phyloP scores from a whole-genome alignment of 495 filamentous ascomycete species.

The Xylaria castorea region DNA sequence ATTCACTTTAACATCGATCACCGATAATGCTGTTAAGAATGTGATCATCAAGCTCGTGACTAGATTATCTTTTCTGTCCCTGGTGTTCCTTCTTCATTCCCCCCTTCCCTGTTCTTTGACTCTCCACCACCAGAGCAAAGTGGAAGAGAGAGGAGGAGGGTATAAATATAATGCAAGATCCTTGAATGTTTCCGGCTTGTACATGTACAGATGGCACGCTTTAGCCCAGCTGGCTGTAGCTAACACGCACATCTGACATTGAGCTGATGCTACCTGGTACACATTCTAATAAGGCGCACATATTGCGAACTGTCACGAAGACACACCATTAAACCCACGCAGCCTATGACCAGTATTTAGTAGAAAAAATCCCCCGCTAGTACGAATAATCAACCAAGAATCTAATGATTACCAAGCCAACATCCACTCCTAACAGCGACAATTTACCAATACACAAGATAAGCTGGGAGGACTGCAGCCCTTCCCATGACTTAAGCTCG shows the following conservation, averaged over 20 bases:
- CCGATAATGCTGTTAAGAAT: too few species aligned
- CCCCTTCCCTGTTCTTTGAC: too few species aligned
- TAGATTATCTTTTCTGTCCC: too few species aligned
- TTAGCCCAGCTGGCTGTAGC: background rate
- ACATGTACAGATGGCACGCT: background rate
- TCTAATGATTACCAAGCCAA: background rate
- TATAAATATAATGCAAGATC: background rate
- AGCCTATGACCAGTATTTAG: background rate
- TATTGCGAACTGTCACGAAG: background rate
- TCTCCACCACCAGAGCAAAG: too few species aligned
- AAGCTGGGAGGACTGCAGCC: background rate
- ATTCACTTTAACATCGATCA: too few species aligned
- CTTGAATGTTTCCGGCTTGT: background rate
- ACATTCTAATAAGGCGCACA: background rate
- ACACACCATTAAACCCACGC: background rate
- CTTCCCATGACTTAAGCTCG: slow-evolving; percentile 47
- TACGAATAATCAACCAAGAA: background rate
- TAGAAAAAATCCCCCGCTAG: background rate
- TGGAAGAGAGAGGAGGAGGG: too few species aligned
- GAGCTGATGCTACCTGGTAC: background rate
- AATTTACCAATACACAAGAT: background rate
- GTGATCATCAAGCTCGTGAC: too few species aligned
- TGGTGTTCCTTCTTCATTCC: too few species aligned
- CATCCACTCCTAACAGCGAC: background rate
- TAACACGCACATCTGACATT: background rate